Conservation (phyloP, 768 basidiomycete genomes). For the Tricholoma sp. region DNA sequence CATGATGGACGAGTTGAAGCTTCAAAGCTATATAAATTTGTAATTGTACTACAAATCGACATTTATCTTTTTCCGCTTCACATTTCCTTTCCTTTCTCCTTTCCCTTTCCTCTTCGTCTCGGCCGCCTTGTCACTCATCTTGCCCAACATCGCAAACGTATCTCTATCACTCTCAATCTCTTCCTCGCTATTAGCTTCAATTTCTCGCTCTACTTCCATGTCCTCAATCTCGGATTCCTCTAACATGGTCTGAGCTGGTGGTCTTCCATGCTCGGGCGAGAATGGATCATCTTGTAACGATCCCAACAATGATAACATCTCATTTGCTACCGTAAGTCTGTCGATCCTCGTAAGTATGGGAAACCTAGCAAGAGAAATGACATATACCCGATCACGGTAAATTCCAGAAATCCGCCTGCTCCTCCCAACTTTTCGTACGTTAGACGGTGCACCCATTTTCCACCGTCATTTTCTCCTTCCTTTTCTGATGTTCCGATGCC, state of each 20-base stretch:
- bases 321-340: constrained; percentile 85
- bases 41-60: not conserved
- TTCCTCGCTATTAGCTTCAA: constrained; percentile 13
- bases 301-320: constrained; percentile 88
- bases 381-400: constrained; percentile 85
- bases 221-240: constrained; percentile 17
- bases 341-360: constrained; percentile 8
- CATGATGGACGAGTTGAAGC: constrained; percentile 45
- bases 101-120: constrained; percentile 15
- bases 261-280: constrained; percentile 46
- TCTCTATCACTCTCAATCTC: constrained; percentile 22
- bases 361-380: not conserved
- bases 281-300: constrained; percentile 78
- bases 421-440: constrained; percentile 72
- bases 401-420: constrained; percentile 60
- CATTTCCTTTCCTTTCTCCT: constrained; percentile 4
- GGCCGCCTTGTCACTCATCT: constrained; percentile 19
- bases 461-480: constrained; percentile 42
- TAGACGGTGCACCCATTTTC: constrained; percentile 74
- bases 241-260: constrained; percentile 8
- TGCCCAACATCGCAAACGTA: constrained; percentile 21
- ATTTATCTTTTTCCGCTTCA: constrained; percentile 8
- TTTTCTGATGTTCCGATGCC: constrained; percentile 16
- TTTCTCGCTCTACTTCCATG: constrained; percentile 12
- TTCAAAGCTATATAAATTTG: constrained; percentile 31